Evolutionary conservation across 345 rosid species (phyloP), one percentile per base, ranked within the genome.

Genomic region (Aquilaria malaccensis): DNA sequence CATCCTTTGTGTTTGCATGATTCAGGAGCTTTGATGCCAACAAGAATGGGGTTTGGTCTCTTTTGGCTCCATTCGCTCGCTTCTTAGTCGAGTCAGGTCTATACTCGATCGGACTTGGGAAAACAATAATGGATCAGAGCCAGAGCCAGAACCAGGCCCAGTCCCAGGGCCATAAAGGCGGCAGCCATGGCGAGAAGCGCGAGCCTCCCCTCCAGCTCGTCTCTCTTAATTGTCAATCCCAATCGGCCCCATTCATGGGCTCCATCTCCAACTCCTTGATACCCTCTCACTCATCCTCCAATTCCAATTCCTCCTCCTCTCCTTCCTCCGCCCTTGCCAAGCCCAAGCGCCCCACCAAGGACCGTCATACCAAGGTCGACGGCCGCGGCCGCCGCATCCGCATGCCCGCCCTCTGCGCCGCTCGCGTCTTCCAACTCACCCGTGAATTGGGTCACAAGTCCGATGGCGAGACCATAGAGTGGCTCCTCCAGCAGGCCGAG

Each of bases 361-460:
- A 88, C 62, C 83, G 96, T 7, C 96, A 88, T 52, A 88, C 92
- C 10, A 88, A 88, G 64, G 96, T 88, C 14, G 96, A 88, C 9
- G 96, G 96, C 52, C 87, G 96, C 5, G 96, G 96, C 47, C 80
- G 96, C 15, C 59, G 96, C 57, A 88, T 88, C 74, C 85, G 96
- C 30, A 88, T 88, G 92, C 96, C 96, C 37, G 90, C 92, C 61
- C 57, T 83, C 60, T 88, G 92, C 55, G 96, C 96, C 1, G 96
- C 96, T 6, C 70, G 96, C 55, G 96, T 88, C 45, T 88, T 88
- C 48, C 96, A 88, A 65, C 75, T 88, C 2, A 88, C 92, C 0
- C 71, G 90, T 45, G 96, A 88, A 63, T 67, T 88, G 14, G 88
- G 88, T 29, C 92, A 88, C 55, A 88, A 88, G 72, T 85, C 96